Conservation (phyloP, 345 rosid species). For the Odontarrhena argentea region DNA sequence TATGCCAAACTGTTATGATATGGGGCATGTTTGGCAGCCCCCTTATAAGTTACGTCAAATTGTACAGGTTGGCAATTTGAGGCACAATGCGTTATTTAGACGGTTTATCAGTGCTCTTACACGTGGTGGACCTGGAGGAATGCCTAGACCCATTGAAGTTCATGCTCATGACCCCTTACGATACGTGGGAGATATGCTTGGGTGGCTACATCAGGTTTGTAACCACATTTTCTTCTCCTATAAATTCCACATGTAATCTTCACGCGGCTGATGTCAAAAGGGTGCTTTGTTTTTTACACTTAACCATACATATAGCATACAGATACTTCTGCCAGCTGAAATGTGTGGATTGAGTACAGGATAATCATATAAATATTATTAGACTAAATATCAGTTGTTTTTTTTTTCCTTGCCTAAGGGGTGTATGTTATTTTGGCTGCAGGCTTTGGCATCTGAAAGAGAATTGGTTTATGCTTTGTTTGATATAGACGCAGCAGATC, state of each 20-base stretch:
- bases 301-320: neutral
- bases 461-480: slow-evolving; percentile 86
- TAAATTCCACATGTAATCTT: neutral
- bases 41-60: slow-evolving; percentile 18
- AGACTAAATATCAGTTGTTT: neutral
- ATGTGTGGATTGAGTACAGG: neutral
- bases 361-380: slow-evolving; percentile 2
- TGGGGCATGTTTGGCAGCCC: neutral
- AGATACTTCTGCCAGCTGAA: slow-evolving; percentile 2
- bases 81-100: slow-evolving; percentile 95
- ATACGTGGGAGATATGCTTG: slow-evolving; percentile 97
- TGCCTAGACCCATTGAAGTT: slow-evolving; percentile 99
- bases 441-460: slow-evolving; percentile 98
- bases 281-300: neutral
- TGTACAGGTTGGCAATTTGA: slow-evolving; percentile 88
- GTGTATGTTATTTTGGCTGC: slow-evolving; percentile 35
- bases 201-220: slow-evolving; percentile 98
- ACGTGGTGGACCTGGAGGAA: slow-evolving; percentile 97
- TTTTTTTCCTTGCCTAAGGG: slow-evolving; percentile 16
- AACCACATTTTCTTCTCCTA: slow-evolving; percentile 17
- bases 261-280: neutral
- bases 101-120: slow-evolving; percentile 98
- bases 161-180: slow-evolving; percentile 99
- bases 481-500: slow-evolving; percentile 75
- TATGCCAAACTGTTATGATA: slow-evolving; percentile 19